These are phyloP conservation scores for Brassica rapa DNA, from an alignment of 345 rosid species.

Conservation along the genomic window DNA sequence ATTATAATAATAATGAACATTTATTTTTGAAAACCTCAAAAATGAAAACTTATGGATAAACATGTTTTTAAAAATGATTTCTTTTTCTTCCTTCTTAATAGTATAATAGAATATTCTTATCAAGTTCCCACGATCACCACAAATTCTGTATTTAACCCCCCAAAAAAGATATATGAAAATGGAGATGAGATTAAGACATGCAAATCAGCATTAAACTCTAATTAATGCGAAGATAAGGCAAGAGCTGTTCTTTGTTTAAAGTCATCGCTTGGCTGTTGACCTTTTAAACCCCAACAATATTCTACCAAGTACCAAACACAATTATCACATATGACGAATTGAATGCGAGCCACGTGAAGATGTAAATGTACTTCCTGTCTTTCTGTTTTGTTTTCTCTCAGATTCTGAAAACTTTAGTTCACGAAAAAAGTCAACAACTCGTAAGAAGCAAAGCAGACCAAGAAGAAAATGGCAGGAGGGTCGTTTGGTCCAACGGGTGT, in stretches of 20 bases:
- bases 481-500: slow-evolving; percentile 71
- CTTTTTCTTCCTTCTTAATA: no score
- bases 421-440: neutral
- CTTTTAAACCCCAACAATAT: neutral
- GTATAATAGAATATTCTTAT: no score
- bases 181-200: slow-evolving; percentile 11
- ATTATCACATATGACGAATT: slow-evolving; percentile 2
- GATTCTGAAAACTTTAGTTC: neutral
- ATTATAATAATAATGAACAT: no score
- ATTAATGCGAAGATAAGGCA: neutral
- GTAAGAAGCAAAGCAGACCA: neutral
- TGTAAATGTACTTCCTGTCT: slow-evolving; percentile 4
- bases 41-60: neutral
- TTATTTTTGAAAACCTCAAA: no score
- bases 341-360: slow-evolving; percentile 22
- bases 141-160: neutral
- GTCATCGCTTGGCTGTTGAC: neutral
- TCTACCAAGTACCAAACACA: no score
- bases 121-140: neutral
- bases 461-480: slow-evolving; percentile 75
- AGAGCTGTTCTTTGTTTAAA: neutral
- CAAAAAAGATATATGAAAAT: no score
- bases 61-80: neutral
- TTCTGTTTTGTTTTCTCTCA: slow-evolving; percentile 6
- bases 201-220: neutral